phyloP scores from a whole-genome alignment of 2,329 filamentous ascomycete species.

The Helicocarpus griseus region DNA sequence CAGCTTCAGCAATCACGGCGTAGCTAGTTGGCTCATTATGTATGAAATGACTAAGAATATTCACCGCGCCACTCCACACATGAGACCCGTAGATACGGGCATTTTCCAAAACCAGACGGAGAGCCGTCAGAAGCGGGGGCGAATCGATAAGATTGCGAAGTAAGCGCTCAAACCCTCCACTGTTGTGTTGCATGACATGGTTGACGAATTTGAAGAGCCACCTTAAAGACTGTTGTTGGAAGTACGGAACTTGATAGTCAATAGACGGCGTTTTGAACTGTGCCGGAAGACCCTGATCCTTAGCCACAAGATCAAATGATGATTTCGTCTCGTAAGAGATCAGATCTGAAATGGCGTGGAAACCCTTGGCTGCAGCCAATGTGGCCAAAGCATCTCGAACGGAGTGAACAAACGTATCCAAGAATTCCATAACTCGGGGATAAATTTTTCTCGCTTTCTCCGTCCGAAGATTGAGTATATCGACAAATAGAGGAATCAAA shows the following conservation, averaged over 20 bases:
- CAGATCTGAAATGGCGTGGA: slow-evolving; percentile 84
- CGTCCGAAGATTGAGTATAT: slow-evolving; percentile 76
- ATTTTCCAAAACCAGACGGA: slow-evolving; percentile 74
- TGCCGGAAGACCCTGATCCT: slow-evolving; percentile 60
- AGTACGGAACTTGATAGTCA: slow-evolving; percentile 89
- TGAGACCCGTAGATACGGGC: slow-evolving; percentile 75
- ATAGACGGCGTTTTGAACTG: slow-evolving; percentile 70
- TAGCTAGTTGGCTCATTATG: slow-evolving; percentile 99
- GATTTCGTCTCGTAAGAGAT: slow-evolving; percentile 68
- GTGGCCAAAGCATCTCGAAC: slow-evolving; percentile 76
- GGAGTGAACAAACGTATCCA: slow-evolving; percentile 79
- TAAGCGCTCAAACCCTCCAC: slow-evolving; percentile 79
- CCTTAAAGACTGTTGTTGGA: slow-evolving; percentile 85
- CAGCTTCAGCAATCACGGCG: slow-evolving; percentile 87
- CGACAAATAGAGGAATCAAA: slow-evolving; percentile 79
- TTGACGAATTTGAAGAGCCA: slow-evolving; percentile 94
- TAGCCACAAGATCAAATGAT: slow-evolving; percentile 56
- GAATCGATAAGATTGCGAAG: slow-evolving; percentile 92
- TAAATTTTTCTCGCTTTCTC: slow-evolving; percentile 73
- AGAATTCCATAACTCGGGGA: slow-evolving; percentile 72
- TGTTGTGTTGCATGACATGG: slow-evolving; percentile 77
- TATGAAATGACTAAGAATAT: slow-evolving; percentile 89
- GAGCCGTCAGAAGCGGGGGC: slow-evolving; percentile 65
- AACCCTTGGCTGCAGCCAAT: slow-evolving; percentile 70
- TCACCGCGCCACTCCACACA: slow-evolving; percentile 91